Evolutionary conservation across 805 yeast species (phyloP).

Genomic region (Kluyveromyces dobzhanskii): DNA sequence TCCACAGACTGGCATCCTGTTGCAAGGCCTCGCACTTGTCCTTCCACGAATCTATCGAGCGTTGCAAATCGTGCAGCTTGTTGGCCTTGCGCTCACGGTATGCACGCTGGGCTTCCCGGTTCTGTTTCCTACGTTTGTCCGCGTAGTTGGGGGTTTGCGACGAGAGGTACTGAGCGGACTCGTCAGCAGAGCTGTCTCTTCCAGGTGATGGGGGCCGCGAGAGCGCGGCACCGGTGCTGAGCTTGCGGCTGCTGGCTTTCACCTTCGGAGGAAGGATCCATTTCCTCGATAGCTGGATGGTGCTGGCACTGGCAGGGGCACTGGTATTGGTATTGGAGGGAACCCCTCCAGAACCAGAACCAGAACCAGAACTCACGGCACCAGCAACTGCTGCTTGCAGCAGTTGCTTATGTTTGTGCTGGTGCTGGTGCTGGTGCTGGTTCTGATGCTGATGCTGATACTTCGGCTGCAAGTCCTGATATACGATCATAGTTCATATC

Average conservation of each 20-base stretch:
- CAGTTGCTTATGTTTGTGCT: too few relatives aligned
- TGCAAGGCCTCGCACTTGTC: conserved; percentile 30
- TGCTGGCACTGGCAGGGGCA: too few relatives aligned
- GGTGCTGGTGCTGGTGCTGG: too few relatives aligned
- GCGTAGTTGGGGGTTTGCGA: conserved; percentile 38
- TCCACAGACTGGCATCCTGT: conserved; percentile 15
- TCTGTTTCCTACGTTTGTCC: conserved; percentile 80
- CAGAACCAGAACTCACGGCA: too few relatives aligned
- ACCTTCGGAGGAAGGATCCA: conserved; percentile 81
- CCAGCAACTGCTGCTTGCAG: not conserved
- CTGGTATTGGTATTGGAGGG: too few relatives aligned
- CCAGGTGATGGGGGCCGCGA: not conserved
- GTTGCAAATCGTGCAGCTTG: conserved; percentile 69
- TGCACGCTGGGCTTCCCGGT: conserved; percentile 90
- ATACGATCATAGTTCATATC: not conserved
- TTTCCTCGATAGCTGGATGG: conserved; percentile 38
- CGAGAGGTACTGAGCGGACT: not conserved
- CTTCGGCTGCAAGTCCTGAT: conserved; percentile 6
- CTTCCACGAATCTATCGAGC: conserved; percentile 34
- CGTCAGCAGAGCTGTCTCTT: conserved; percentile 2
- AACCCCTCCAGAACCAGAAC: too few relatives aligned
- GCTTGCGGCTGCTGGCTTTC: conserved; percentile 48
- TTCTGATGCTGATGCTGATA: too few relatives aligned
- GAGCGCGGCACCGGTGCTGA: too few relatives aligned
- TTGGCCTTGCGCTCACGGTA: conserved; percentile 83